Conservation (phyloP, 2,329 filamentous ascomycete genomes). For the Pezicula carpinea region DNA sequence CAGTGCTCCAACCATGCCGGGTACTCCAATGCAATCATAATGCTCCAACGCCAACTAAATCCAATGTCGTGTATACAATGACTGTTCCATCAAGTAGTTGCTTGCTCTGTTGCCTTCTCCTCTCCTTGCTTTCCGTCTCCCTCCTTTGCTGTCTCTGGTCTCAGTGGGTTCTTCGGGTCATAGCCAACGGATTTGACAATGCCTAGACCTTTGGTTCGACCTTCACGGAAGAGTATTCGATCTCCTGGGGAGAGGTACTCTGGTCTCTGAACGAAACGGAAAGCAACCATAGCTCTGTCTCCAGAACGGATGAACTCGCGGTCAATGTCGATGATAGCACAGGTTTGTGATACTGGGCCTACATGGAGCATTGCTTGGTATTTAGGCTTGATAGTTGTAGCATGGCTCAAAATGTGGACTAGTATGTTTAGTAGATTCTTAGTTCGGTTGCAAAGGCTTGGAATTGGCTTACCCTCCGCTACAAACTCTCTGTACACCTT, state of each 20-base stretch:
- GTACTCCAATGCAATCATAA: no score
- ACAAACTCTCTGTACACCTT: conserved; percentile 75
- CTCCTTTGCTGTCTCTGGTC: conserved; percentile 30
- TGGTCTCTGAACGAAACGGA: conserved; percentile 88
- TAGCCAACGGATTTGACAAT: conserved; percentile 93
- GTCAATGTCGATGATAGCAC: conserved; percentile 95
- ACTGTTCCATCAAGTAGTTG: no score
- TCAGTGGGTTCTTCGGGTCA: conserved; percentile 55
- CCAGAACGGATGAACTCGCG: conserved; percentile 92
- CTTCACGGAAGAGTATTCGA: conserved; percentile 87
- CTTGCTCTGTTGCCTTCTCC: no score
- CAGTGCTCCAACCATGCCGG: no score
- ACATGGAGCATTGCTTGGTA: conserved; percentile 99
- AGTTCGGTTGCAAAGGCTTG: neutral
- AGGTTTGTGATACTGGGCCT: conserved; percentile 90
- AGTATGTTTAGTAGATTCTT: conserved; percentile 2
- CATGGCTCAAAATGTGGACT: conserved; percentile 92
- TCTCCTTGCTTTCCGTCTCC: conserved; percentile 1
- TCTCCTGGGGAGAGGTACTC: conserved; percentile 90
- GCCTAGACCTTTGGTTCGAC: conserved; percentile 88
- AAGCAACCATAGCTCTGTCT: conserved; percentile 89
- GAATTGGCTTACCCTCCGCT: conserved; percentile 57
- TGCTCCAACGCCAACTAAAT: no score
- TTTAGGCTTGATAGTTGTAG: conserved; percentile 92
- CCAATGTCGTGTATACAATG: no score